Base-by-base conservation (phyloP, 2,329 filamentous ascomycete genomes). In the Cercospora beticola region DNA sequence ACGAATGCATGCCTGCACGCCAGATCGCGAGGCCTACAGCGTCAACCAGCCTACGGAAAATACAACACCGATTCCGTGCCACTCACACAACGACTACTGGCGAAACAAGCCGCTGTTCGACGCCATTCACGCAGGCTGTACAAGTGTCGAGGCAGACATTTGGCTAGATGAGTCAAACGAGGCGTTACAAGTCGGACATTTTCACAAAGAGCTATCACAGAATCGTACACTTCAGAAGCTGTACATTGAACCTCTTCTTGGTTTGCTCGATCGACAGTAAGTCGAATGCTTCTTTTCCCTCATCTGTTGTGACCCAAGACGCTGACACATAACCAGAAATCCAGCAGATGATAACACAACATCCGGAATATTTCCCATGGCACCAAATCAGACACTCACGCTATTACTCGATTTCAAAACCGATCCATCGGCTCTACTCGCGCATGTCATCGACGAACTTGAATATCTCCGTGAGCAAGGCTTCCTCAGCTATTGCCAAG, bases 11-110 rank as follows among this genome's bases (percentile, higher is more conserved):
- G 16, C 23, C 8, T 58, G 54, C n/a, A 3, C 12, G 23, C 30
- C 54, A 28, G 54, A 14, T 10, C 3, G 26, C 16, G 54, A 23
- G 1, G 6, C 16, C 14, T 57, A 57, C n/a, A 21, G 10, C n/a
- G 21, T 58, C 54, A 10, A 21, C 5, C 54, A 58, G 16, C 54
- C 54, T 9, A 58, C 54, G 3, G 14, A 65, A 31, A 78, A 75
- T 40, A 79, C 86, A 21, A 74, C 79, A 4, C 86, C 87, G 2
- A 82, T 88, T 36, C 79, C 82, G 1, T 88, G 87, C 68, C 86
- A 87, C 72, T 87, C 85, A 2, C 86, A 88, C 73, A 88, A 88
- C 73, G 86, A 88, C 75, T 87, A 88, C 76, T 87, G 85, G 86
- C 83, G 85, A 7, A 79, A 78, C 2, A 80, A 85, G 0, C 86